phyloP scores from a whole-genome alignment of 2,329 filamentous ascomycete species.

The Xylaria sp. region DNA sequence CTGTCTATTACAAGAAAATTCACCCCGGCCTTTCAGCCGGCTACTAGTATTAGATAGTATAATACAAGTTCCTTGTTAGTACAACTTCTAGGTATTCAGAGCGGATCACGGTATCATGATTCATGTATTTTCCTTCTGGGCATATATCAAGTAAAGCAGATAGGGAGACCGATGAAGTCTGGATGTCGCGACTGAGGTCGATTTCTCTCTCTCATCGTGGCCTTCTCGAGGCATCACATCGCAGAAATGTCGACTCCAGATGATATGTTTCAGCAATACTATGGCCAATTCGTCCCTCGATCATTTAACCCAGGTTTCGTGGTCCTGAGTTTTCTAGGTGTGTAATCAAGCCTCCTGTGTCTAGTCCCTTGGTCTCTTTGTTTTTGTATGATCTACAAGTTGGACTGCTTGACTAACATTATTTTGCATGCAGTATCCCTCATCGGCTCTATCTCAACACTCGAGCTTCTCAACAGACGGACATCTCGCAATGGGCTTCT shows the following conservation, averaged over 20 bases:
- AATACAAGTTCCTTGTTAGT: neutral
- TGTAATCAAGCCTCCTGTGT: neutral
- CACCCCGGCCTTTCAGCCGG: neutral
- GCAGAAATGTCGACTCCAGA: slow-evolving; percentile 44
- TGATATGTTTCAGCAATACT: slow-evolving; percentile 54
- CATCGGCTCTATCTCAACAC: slow-evolving; percentile 79
- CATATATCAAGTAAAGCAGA: neutral
- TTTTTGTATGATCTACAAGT: neutral
- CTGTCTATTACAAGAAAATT: neutral
- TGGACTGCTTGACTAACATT: neutral
- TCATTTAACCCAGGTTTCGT: slow-evolving; percentile 70
- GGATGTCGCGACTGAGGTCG: slow-evolving; percentile 1
- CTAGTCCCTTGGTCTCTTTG: neutral
- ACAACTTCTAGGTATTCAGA: neutral
- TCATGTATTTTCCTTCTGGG: neutral
- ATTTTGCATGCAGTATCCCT: slow-evolving; percentile 66
- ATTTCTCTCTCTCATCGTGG: neutral
- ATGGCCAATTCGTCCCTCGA: slow-evolving; percentile 59
- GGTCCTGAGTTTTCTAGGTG: slow-evolving; percentile 71
- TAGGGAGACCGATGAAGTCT: neutral
- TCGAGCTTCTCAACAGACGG: slow-evolving; percentile 82
- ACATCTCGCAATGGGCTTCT: slow-evolving; percentile 74
- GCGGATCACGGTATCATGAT: neutral
- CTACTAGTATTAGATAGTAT: neutral
- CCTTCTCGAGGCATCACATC: neutral